Base-by-base conservation (phyloP, 2,329 filamentous ascomycete species). In the Teratosphaeria viscida region DNA sequence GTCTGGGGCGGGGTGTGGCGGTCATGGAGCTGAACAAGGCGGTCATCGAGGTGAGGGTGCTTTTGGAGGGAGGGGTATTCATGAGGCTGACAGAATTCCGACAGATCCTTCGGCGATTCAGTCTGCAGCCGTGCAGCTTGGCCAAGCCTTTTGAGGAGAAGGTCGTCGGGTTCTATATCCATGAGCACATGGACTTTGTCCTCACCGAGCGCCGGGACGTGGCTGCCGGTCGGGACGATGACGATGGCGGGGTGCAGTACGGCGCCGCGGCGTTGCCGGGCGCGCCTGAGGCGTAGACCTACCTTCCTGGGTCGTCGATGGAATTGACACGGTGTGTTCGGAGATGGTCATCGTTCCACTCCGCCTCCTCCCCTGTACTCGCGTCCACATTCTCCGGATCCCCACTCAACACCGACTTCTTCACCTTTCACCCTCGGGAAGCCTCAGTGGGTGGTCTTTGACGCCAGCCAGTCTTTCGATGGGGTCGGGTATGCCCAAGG, bases 401-500 rank as follows among this genome's bases (percentile, higher is more conserved):
- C 78, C 70, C 78, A 71, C 67, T 77, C 72, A 71, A 81, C 66
- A 85, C 75, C 27, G 82, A 77, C 70, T 83, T 82, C 65, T 85
- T 85, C 53, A 85, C 78, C 70, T 23, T 85, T 85, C 49, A 83
- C 73, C 68, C 83, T 80, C 19, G 78, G 77, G 37, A 84, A 78
- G 4, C 82, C 82, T 23, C 23, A 23, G 23, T 2, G 23, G 2
- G 23, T 23, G 23, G 68, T 90, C 86, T 8, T 82, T 80, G 3
- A 92, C 83, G 0, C 88, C 88, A 23, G 23, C 23, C 23, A 23
- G 66, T 90, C 88, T 73, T 68, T 88, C 85, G 62, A 90, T 89
- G 2, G 86, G 75, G 0, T 86, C 86, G 0, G 86, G 86, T 89
- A 79, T 0, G 86, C 85, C 87, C 87, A 89, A 23, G 23, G 23